A percentile compares a stretch with the other conserved stretches of the same genome.
Conservation (phyloP, 23 red algal genomes). For the Chondrus crispus region DNA sequence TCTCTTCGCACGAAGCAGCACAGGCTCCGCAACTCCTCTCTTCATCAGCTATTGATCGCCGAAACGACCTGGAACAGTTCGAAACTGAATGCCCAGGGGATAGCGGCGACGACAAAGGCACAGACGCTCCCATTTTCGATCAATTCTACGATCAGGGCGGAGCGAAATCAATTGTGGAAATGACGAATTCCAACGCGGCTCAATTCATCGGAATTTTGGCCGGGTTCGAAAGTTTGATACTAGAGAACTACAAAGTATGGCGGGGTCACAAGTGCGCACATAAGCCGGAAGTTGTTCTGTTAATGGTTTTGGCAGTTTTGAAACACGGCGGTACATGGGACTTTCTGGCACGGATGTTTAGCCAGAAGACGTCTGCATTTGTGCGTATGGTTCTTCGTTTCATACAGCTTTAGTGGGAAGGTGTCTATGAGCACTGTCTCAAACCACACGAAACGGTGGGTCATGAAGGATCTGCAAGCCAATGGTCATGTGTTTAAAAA, state of each 20-base stretch:
- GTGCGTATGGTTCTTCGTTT: neutral
- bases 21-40: too few species aligned
- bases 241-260: neutral
- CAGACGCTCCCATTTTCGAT: neutral
- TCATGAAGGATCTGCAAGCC: neutral
- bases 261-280: neutral
- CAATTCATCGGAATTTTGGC: neutral
- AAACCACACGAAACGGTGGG: neutral
- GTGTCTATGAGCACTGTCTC: neutral
- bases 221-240: neutral
- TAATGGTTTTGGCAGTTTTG: neutral
- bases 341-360: conserved; percentile 3
- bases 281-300: neutral
- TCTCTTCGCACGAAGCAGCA: too few species aligned
- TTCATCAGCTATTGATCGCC: too few species aligned
- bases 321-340: neutral
- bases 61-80: too few species aligned
- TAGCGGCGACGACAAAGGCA: neutral
- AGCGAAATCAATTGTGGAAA: neutral
- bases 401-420: neutral
- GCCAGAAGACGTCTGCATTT: neutral
- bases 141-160: neutral
- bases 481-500: neutral
- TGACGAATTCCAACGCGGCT: neutral
- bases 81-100: too few species aligned